Evolutionary conservation across 1,139 yeast genomes (phyloP), one percentile per base, ranked within the genome.

Genomic region (Candida pseudoviswanathii): DNA sequence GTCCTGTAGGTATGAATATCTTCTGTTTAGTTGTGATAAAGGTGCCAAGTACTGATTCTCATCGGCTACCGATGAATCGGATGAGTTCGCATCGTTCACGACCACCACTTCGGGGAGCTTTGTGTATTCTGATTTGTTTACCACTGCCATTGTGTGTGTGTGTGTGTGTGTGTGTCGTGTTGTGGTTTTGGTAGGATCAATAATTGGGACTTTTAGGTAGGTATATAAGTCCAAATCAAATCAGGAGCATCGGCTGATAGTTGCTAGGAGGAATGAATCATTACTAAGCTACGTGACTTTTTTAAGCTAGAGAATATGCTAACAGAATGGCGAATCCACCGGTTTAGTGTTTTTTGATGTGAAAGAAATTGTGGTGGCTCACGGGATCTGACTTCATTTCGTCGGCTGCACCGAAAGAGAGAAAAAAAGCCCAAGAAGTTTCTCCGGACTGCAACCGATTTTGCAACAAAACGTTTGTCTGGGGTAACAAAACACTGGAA

Each of bases 1-100:
- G 38, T 67, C 69, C 46, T 63, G 70, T 29, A 69, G 41, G 42
- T 57, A 43, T 11, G 58, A 51, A n/a, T 54, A 49, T 45, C 40
- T 50, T 43, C 50, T 47, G 36, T 44, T 40, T 21, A 41, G n/a
- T n/a, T 44, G 43, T n/a, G 46, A 31, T 6, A 46, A 38, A 26
- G 44, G 43, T 34, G 30, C 16, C 16, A 44, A 33, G 31, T 44
- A 46, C 9, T 49, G 43, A 21, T 42, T 45, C 6, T 39, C 30
- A 10, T 44, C 45, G 3, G 43, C 9, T 11, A 41, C n/a, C n/a
- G 50, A 44, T 7, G 22, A 11, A 32, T 31, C 25, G 22, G 16
- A 16, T 16, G 16, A 16, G 16, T 16, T 16, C 38, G 11, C 5
- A 27, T 22, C 25, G 42, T 11, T 11, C 24, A 8, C 2, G 38